A percentile compares a stretch with the other conserved stretches of the same genome.
phyloP scores from a whole-genome alignment of 2,329 filamentous ascomycete species.

The Fusarium oxysporum region DNA sequence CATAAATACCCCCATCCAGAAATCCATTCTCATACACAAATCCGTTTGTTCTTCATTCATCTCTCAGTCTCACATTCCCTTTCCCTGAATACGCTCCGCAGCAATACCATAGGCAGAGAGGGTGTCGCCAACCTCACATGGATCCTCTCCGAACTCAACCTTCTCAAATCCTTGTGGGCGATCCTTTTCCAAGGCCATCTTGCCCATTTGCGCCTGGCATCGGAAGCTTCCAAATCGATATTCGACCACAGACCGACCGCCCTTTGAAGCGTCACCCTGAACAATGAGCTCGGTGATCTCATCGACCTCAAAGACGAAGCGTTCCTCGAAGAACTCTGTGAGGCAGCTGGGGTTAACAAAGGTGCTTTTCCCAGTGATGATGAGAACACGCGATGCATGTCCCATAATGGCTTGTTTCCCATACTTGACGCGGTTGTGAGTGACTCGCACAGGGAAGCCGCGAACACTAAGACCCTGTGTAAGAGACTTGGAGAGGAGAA shows the following conservation, averaged over 20 bases:
- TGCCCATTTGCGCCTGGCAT: slow-evolving; percentile 64
- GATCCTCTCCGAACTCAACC: slow-evolving; percentile 54
- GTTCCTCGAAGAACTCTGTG: slow-evolving; percentile 53
- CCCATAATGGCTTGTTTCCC: slow-evolving; percentile 46
- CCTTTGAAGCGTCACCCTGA: slow-evolving; percentile 20
- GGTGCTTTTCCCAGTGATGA: slow-evolving; percentile 58
- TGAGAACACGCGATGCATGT: slow-evolving; percentile 60
- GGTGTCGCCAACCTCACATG: slow-evolving; percentile 52
- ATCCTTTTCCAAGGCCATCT: slow-evolving; percentile 54
- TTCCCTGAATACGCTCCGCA: slow-evolving; percentile 49
- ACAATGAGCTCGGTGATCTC: slow-evolving; percentile 50
- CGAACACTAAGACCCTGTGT: slow-evolving; percentile 52
- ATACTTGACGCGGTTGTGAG: slow-evolving; percentile 62
- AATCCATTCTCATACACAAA: neutral
- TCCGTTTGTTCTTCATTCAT: neutral
- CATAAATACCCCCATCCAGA: slow-evolving; percentile 6
- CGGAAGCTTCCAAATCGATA: slow-evolving; percentile 67
- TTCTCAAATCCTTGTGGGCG: slow-evolving; percentile 50
- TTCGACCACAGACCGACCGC: slow-evolving; percentile 55
- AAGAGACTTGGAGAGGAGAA: slow-evolving; percentile 42
- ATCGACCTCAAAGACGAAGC: slow-evolving; percentile 63
- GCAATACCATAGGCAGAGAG: slow-evolving; percentile 49
- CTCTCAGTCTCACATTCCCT: slow-evolving; percentile 41
- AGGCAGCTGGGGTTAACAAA: slow-evolving; percentile 59
- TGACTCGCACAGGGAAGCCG: slow-evolving; percentile 52